phyloP scores from a whole-genome alignment of 495 filamentous ascomycete genomes.

The Aspergillus haitiensis region DNA sequence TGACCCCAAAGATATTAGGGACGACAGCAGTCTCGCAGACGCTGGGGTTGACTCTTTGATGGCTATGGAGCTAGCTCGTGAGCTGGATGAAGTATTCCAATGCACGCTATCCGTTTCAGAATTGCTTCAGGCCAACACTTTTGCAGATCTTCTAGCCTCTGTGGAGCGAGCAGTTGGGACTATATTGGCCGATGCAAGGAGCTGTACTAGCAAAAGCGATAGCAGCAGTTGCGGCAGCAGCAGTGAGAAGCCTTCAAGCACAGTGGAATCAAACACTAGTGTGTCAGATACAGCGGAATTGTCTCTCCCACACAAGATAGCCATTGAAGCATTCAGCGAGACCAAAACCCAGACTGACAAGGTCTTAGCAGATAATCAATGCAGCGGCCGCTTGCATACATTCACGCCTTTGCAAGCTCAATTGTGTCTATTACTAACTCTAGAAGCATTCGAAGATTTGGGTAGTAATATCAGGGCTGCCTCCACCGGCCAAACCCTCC shows the following conservation, averaged over 20 bases:
- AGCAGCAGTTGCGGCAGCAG: not conserved
- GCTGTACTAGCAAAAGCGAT: not conserved
- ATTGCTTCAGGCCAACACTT: slow-evolving; percentile 36
- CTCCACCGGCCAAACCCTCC: slow-evolving; percentile 32
- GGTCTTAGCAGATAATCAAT: slow-evolving; percentile 38
- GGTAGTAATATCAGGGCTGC: slow-evolving; percentile 38
- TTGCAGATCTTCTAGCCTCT: slow-evolving; percentile 20
- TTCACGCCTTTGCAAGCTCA: slow-evolving; percentile 33
- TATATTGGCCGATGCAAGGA: not conserved
- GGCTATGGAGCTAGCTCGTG: slow-evolving; percentile 54
- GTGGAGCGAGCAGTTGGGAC: slow-evolving; percentile 17
- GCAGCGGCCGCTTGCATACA: slow-evolving; percentile 32
- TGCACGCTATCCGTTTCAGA: slow-evolving; percentile 35
- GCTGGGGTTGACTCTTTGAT: slow-evolving; percentile 58
- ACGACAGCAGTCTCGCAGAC: slow-evolving; percentile 42
- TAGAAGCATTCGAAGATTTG: slow-evolving; percentile 49
- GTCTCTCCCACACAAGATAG: slow-evolving; percentile 3
- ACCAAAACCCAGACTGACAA: slow-evolving; percentile 39
- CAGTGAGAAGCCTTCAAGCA: not conserved
- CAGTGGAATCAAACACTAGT: slow-evolving; percentile 14
- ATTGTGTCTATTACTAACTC: slow-evolving; percentile 38
- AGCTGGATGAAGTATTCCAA: slow-evolving; percentile 49
- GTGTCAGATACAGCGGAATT: slow-evolving; percentile 13
- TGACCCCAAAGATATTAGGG: slow-evolving; percentile 40
- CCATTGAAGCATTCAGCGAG: slow-evolving; percentile 30